phyloP scores from a whole-genome alignment of 2,329 filamentous ascomycete genomes.

The Aureobasidium sp. region DNA sequence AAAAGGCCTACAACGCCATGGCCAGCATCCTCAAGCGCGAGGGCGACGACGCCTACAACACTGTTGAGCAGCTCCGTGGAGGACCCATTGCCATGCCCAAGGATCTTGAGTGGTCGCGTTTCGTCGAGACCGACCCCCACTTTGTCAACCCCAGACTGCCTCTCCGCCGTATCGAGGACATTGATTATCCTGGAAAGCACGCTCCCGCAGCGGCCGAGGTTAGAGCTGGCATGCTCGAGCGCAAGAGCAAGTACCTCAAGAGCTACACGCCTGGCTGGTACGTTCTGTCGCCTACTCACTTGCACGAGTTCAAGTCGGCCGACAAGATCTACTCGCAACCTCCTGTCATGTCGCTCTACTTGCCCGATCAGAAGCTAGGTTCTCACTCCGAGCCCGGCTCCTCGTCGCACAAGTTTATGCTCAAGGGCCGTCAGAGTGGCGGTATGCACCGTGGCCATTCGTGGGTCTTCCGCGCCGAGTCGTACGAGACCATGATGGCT shows the following conservation, averaged over 20 bases:
- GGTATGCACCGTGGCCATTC: constrained; percentile 74
- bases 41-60: constrained; percentile 68
- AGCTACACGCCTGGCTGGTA: constrained; percentile 97
- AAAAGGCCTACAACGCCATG: constrained; percentile 94
- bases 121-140: constrained; percentile 71
- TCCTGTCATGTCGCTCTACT: constrained; percentile 91
- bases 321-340: constrained; percentile 74
- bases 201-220: constrained; percentile 78
- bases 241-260: constrained; percentile 98
- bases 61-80: constrained; percentile 70
- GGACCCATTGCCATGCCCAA: constrained; percentile 90
- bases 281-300: constrained; percentile 87
- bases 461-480: constrained; percentile 60
- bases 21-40: constrained; percentile 87
- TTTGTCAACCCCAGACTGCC: constrained; percentile 80
- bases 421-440: constrained; percentile 91
- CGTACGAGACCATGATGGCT: constrained; percentile 88
- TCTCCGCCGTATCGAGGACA: constrained; percentile 67
- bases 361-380: constrained; percentile 90
- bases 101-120: constrained; percentile 80
- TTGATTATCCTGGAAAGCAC: constrained; percentile 84
- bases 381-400: constrained; percentile 77
- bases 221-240: constrained; percentile 80
- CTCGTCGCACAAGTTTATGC: constrained; percentile 92
- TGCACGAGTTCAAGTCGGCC: constrained; percentile 98